A percentile compares a stretch with the other conserved stretches of the same genome.
Conservation (phyloP, 805 yeast genomes). For the Candida schatavii region DNA sequence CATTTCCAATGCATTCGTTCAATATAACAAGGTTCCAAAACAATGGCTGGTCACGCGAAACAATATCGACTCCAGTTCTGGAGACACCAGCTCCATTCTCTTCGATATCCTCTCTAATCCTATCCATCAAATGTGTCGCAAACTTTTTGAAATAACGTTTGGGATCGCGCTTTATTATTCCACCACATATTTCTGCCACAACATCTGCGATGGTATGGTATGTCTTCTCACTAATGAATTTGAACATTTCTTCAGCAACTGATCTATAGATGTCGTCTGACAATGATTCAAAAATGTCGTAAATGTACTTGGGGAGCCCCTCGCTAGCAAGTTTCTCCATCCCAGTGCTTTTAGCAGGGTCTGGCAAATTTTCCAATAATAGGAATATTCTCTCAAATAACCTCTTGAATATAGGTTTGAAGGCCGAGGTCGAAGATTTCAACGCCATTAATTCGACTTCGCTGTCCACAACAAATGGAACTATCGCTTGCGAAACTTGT, state of each 20-base stretch:
- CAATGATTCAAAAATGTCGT: slow-evolving; percentile 51
- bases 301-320: slow-evolving; percentile 34
- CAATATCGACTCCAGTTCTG: slow-evolving; percentile 61
- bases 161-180: slow-evolving; percentile 66
- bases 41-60: slow-evolving; percentile 75
- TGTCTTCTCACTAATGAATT: slow-evolving; percentile 59
- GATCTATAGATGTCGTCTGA: slow-evolving; percentile 52
- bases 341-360: slow-evolving; percentile 47
- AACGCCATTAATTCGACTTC: slow-evolving; percentile 55
- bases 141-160: slow-evolving; percentile 36
- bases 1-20: slow-evolving; percentile 67
- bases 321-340: slow-evolving; percentile 47
- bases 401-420: slow-evolving; percentile 54
- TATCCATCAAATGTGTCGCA: slow-evolving; percentile 44
- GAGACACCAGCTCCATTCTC: slow-evolving; percentile 80
- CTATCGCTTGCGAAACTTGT: slow-evolving; percentile 27
- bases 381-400: slow-evolving; percentile 59
- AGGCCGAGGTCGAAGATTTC: slow-evolving; percentile 69
- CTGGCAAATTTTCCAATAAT: slow-evolving; percentile 68
- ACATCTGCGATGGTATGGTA: slow-evolving; percentile 61
- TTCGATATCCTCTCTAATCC: slow-evolving; percentile 61
- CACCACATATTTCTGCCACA: slow-evolving; percentile 69
- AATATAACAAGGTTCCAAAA: slow-evolving; percentile 69
- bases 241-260: slow-evolving; percentile 48
- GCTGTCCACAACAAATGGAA: slow-evolving; percentile 35